A percentile compares a stretch with the other conserved stretches of the same genome.
These are phyloP conservation scores for Diaporthe capsici DNA, from an alignment of 2,329 filamentous ascomycete genomes.

Conservation along the genomic window DNA sequence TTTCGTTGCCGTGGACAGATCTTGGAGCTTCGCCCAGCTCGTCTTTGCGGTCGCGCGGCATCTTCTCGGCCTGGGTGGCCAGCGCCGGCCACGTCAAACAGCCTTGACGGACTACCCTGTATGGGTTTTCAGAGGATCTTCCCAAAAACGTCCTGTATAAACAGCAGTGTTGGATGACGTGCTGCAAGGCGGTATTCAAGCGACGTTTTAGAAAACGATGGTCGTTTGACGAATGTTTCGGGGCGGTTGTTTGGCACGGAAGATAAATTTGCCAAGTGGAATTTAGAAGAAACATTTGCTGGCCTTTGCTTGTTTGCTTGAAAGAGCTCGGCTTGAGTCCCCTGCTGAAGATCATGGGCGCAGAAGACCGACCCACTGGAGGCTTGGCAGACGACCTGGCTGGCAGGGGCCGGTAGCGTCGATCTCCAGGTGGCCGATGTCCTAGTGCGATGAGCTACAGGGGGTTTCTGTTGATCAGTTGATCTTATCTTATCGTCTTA, in stretches of 20 bases:
- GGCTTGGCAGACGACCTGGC: background rate
- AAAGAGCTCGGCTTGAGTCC: background rate
- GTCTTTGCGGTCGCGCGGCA: conserved; percentile 18
- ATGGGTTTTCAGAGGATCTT: background rate
- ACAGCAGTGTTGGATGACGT: background rate
- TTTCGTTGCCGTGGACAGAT: background rate
- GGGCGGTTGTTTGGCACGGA: background rate
- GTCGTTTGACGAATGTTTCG: conserved; percentile 37
- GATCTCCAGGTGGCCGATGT: conserved; percentile 2
- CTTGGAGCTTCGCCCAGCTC: background rate
- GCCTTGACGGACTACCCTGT: background rate
- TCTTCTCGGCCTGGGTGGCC: background rate
- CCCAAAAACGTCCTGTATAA: background rate
- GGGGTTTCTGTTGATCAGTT: background rate
- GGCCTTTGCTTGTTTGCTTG: background rate
- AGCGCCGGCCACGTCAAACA: background rate
- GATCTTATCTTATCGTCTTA: background rate
- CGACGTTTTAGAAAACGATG: background rate
- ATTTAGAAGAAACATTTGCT: background rate
- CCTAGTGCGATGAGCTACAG: background rate
- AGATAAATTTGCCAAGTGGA: background rate
- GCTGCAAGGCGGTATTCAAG: background rate
- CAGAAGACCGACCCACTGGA: background rate
- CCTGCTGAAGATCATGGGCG: conserved; percentile 2
- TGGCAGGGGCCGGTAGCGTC: background rate